A percentile compares a stretch with the other conserved stretches of the same genome.
These are phyloP conservation scores for Onygenales sp. DNA, from an alignment of 2,329 filamentous ascomycete species.

Conservation along the genomic window DNA sequence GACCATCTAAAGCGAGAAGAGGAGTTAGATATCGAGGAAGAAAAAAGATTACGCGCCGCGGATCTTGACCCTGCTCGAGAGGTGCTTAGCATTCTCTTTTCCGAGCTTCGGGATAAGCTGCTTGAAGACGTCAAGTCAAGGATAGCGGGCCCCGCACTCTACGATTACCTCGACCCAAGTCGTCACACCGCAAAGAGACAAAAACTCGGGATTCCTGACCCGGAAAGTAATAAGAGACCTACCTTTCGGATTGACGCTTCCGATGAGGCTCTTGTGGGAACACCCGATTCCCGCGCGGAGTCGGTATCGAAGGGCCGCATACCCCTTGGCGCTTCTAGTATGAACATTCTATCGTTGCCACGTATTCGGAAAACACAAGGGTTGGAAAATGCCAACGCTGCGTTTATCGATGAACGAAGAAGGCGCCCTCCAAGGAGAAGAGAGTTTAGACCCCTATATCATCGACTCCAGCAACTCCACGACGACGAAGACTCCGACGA, in stretches of 20 bases:
- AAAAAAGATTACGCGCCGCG: slow-evolving; percentile 77
- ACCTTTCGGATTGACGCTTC: slow-evolving; percentile 47
- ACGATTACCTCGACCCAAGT: slow-evolving; percentile 71
- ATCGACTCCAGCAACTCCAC: slow-evolving; percentile 64
- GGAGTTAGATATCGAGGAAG: slow-evolving; percentile 74
- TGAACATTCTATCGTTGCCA: slow-evolving; percentile 58
- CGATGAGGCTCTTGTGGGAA: slow-evolving; percentile 55
- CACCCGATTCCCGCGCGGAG: slow-evolving; percentile 44
- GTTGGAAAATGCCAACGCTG: slow-evolving; percentile 50
- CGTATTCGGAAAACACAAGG: slow-evolving; percentile 61
- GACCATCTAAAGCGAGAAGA: slow-evolving; percentile 62
- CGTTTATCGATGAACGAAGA: slow-evolving; percentile 60
- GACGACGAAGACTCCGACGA: slow-evolving; percentile 82
- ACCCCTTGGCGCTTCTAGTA: slow-evolving; percentile 23
- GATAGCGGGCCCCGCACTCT: slow-evolving; percentile 70
- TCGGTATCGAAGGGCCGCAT: slow-evolving; percentile 35
- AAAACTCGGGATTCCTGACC: slow-evolving; percentile 66
- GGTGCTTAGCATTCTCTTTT: slow-evolving; percentile 66
- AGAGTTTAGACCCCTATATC: slow-evolving; percentile 70
- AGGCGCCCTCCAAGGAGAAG: slow-evolving; percentile 47
- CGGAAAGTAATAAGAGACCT: slow-evolving; percentile 50
- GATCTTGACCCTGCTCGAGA: slow-evolving; percentile 85
- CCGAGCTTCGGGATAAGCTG: slow-evolving; percentile 76
- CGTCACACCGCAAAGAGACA: slow-evolving; percentile 72
- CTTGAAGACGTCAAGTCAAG: slow-evolving; percentile 82